Conservation (phyloP, 192 early-diverging fungal genomes). For the Phlyctochytrium bullatum region DNA sequence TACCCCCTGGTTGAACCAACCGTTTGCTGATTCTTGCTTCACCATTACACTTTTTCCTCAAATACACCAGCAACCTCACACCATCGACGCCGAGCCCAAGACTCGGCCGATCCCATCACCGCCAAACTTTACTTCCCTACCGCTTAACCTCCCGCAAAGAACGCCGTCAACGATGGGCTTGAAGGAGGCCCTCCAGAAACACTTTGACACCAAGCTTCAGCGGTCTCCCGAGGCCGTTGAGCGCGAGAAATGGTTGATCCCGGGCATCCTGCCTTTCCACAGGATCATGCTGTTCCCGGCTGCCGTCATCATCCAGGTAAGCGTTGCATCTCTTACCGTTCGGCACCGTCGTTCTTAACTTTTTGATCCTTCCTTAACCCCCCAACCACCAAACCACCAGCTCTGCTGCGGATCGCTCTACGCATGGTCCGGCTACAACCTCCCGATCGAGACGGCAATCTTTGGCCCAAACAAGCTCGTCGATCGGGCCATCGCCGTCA, state of each 20-base stretch:
- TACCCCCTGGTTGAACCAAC: too few species aligned
- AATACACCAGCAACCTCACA: too few species aligned
- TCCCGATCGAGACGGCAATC: constrained; percentile 60
- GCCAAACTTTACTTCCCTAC: too few species aligned
- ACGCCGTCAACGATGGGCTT: constrained; percentile 5
- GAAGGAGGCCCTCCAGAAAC: constrained; percentile 8
- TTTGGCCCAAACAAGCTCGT: constrained; percentile 46
- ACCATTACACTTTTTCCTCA: too few species aligned
- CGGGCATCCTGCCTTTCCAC: constrained; percentile 43
- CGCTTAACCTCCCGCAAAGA: too few species aligned
- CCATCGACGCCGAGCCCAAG: too few species aligned
- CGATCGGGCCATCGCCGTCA: constrained; percentile 48
- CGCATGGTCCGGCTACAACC: constrained; percentile 75
- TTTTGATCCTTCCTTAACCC: background rate
- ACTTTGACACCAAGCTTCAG: constrained; percentile 49
- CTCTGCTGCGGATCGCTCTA: constrained; percentile 70
- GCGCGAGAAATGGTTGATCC: constrained; percentile 43
- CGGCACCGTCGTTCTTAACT: background rate
- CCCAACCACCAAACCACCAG: constrained; percentile 10
- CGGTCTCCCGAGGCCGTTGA: constrained; percentile 58
- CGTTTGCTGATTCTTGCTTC: too few species aligned
- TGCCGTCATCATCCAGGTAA: constrained; percentile 68
- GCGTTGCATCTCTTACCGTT: background rate
- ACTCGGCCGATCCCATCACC: too few species aligned
- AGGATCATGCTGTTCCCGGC: constrained; percentile 69